These are phyloP conservation scores for Pichia membranifaciens DNA, from an alignment of 805 yeast species.

Conservation along the genomic window DNA sequence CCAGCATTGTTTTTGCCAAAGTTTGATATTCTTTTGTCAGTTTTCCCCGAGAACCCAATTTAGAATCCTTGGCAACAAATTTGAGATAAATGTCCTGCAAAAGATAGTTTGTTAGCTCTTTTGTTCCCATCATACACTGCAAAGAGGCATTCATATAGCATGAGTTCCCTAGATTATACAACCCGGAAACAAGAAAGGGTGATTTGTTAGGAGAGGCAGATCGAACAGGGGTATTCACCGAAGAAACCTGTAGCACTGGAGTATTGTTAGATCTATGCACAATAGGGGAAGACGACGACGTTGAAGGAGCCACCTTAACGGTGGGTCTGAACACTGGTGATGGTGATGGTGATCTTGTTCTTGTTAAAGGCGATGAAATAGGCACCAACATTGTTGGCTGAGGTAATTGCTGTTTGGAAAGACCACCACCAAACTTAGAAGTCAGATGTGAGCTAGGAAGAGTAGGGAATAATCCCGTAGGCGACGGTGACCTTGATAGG, in stretches of 20 bases:
- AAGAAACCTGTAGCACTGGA: not conserved
- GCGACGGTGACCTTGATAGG: slow-evolving; percentile 13
- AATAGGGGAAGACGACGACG: not conserved
- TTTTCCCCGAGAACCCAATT: slow-evolving; percentile 75
- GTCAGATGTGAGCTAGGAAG: not conserved
- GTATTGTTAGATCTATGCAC: not conserved
- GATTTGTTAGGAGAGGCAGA: slow-evolving; percentile 7
- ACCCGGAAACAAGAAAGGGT: slow-evolving; percentile 50
- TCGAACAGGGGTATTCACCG: not conserved
- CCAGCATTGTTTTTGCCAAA: slow-evolving; percentile 34
- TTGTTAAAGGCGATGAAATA: not conserved
- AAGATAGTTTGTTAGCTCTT: slow-evolving; percentile 58
- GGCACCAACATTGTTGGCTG: not conserved
- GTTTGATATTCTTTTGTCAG: slow-evolving; percentile 61
- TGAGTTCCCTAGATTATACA: slow-evolving; percentile 79
- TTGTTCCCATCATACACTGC: slow-evolving; percentile 79
- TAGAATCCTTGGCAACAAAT: slow-evolving; percentile 67
- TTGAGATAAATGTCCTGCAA: slow-evolving; percentile 52
- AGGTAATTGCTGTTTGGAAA: not conserved
- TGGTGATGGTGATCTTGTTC: not conserved
- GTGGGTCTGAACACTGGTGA: not conserved
- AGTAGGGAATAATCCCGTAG: not conserved
- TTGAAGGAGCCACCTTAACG: not conserved
- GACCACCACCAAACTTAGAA: not conserved
- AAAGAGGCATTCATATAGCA: slow-evolving; percentile 88